Evolutionary conservation across 768 basidiomycete genomes (phyloP), one percentile per base, ranked within the genome.

Genomic region (Phanerochaete carnosa): DNA sequence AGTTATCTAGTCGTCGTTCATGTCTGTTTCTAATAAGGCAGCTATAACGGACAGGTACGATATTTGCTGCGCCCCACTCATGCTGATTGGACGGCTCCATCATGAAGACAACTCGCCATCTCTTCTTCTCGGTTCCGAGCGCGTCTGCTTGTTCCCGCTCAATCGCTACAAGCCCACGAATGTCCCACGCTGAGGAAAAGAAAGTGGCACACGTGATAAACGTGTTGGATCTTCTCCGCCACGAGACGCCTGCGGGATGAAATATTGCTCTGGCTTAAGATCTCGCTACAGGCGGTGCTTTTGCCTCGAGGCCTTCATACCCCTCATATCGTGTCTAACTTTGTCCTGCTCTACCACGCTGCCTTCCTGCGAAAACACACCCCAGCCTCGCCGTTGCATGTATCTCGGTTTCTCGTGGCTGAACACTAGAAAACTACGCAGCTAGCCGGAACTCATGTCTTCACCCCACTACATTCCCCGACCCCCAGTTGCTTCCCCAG

Each of bases 391-490:
- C 60, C 35, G 39, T 61, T 56, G 55, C 60, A 61, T 51, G 54
- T 39, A 50, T 57, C 43, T 60, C 12, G 13, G 26, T 45, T 57
- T 39, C 35, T 55, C 56, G 39, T 32, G 45, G 39, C 45, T 28
- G 28, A 57, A 30, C 45, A 29, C 52, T 60, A 61, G 60, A 45
- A 57, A 22, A 55, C 32, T 49, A 33, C 55, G 19, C 50, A 25
- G 43, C 49, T 30, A 57, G 49, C 32, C 54, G 11, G 11, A 19
- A 45, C 33, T 59, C 58, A 73, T 74, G 69, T 68, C 64, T 59
- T 66, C 70, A 64, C 72, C 71, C 33, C 66, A 64, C 55, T 71
- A 75, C 74, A 67, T 74, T 67, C 65, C 66, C 62, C 66, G 65
- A 51, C 75, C 75, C 52, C 74, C 77, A 58, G 46, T 65, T 47